Base-by-base conservation (phyloP, 805 yeast species). In the Ogataea nitratoaversa region DNA sequence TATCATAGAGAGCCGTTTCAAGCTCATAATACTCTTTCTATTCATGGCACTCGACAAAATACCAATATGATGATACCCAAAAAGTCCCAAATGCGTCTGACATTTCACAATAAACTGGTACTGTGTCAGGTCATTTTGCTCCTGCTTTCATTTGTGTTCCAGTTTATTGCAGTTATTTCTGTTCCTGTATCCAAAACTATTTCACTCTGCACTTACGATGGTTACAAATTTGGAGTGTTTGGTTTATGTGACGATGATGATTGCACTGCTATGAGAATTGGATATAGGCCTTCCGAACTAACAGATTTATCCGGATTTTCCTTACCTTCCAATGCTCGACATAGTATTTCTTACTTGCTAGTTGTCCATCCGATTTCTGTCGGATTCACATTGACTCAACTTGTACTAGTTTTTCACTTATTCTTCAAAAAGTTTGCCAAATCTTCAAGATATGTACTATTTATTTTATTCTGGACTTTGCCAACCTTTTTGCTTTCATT, bases 401-500 rank as follows among this genome's bases (percentile, higher is more conserved):
- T 78, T 36, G 9, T 70, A 2, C 47, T 71, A 42, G 57, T 74
- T 0, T 13, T 72, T 4, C 34, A 67, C 14, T 58, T 78, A 3
- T 68, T 72, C 38, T 56, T 66, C 46, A 63, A 63, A 16, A 48
- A 52, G 0, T 60, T 52, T 19, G 42, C 52, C 19, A 24, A 54
- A 27, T 67, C 70, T 4, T 53, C 75, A 5, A 54, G 60, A 29
- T 74, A 68, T 42, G 63, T 84, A 35, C 66, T 81, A 41, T 50
- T 72, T 16, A 60, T 79, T 49, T 69, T 84, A 28, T 50, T 82
- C 2, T 68, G 84, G 61, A 72, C 88, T 2, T 57, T 85, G 32
- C 79, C 88, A 2, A 70, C 88, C 0, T 87, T 89, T 51, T 56
- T 90, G 41, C 67, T 84, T 31, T 67, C 85, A 1, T 62, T 90